Evolutionary conservation across 1,139 yeast genomes (phyloP), one percentile per base, ranked within the genome.

Genomic region (Yamadazyma taylorii): DNA sequence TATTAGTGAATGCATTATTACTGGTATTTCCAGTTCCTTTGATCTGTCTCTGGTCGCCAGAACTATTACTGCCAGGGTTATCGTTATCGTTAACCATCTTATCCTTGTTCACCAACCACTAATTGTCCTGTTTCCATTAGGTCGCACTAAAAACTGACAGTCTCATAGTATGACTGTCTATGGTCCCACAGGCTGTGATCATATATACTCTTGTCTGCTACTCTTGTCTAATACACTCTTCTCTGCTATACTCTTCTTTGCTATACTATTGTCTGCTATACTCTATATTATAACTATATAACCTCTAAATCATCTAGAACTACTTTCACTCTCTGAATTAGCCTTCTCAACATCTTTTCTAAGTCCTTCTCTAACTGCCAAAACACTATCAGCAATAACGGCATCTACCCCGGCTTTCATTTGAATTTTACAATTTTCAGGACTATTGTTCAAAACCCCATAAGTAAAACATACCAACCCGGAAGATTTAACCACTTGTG

Each of bases 331-430:
- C 26, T 35, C 45, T 23, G 43, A 39, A 22, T 42, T 42, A 23
- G 40, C 45, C 19, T 41, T 41, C 19, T 45, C 48, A 1, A 38
- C 43, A 26, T 46, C 75, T 39, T 63, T 65, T 38, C 81, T 72
- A 48, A 90, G 71, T 5, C 90, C 96, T 51, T 85, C 85, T 55
- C 97, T 75, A 11, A 90, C 95, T 0, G 97, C 97, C 56, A 90
- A 70, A 3, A 92, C 97, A 43, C 89, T 84, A 60, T 92, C 97
- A 4, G 88, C 97, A 63, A 92, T 92, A 15, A 92, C 97, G 0
- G 98, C 98, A 67, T 92, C 97, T 7, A 92, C 96, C 11, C 97
- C 97, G 9, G 95, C 92, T 48, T 79, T 80, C 83, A 92, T 85
- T 60, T 92, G 97, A 42, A 85, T 69, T 50, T 81, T 81, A 24